Conservation (phyloP, 2,329 filamentous ascomycete genomes). For the Colletotrichum gigasporum region DNA sequence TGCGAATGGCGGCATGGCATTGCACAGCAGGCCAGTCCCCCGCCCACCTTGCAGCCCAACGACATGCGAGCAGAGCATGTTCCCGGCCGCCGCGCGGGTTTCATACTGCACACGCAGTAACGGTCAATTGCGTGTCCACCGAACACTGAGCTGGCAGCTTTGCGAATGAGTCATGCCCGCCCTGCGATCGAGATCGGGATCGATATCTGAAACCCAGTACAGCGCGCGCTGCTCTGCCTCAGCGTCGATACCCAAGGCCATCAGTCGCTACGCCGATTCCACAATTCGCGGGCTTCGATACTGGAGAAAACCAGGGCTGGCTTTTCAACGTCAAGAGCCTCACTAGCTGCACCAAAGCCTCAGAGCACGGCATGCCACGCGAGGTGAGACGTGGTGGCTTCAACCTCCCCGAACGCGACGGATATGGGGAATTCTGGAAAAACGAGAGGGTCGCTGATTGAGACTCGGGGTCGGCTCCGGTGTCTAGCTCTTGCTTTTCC, state of each 20-base stretch:
- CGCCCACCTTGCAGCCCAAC: not conserved
- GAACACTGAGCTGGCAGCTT: slow-evolving; percentile 22
- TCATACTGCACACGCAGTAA: no score
- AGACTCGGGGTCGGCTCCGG: slow-evolving; percentile 1
- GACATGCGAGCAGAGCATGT: not conserved
- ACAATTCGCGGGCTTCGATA: no score
- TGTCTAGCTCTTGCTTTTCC: not conserved
- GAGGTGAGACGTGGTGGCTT: no score
- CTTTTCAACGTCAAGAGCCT: no score
- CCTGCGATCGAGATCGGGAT: slow-evolving; percentile 18
- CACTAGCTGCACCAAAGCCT: no score
- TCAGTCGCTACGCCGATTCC: no score
- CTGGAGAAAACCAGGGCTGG: not conserved
- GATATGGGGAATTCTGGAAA: no score
- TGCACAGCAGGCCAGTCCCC: not conserved
- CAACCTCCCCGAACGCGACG: no score
- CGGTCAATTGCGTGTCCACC: not conserved
- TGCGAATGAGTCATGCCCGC: not conserved
- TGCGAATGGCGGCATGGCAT: not conserved
- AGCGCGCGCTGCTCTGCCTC: no score
- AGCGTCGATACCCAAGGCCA: no score
- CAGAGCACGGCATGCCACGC: not conserved
- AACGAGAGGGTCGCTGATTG: not conserved
- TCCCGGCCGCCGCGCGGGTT: not conserved
- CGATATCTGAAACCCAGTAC: not conserved